These are phyloP conservation scores for Eucalyptus sp. DNA, from an alignment of 345 rosid genomes.

Conservation along the genomic window DNA sequence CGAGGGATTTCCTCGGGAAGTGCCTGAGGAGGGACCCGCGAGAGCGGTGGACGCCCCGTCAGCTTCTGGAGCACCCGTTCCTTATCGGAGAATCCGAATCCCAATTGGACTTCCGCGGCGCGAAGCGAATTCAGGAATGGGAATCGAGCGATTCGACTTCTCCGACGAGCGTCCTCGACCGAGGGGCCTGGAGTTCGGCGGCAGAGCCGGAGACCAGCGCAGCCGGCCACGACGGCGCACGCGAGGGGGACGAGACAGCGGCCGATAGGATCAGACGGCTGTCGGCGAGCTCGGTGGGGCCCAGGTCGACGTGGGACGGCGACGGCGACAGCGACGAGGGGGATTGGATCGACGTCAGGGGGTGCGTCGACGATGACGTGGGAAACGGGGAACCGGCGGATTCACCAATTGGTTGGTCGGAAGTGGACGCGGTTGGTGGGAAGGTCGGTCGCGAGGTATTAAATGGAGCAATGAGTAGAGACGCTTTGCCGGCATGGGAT, in stretches of 20 bases:
- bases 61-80: constrained; percentile 40
- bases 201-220: constrained; percentile 21
- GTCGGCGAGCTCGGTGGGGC: constrained; percentile 6
- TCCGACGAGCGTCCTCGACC: constrained; percentile 73
- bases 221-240: constrained; percentile 1
- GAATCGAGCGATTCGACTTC: constrained; percentile 12
- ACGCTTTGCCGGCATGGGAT: not conserved
- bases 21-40: constrained; percentile 37
- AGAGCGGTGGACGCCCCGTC: constrained; percentile 43
- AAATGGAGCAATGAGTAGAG: not conserved
- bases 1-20: constrained; percentile 47
- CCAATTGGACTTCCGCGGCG: not conserved
- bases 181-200: constrained; percentile 35
- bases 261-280: constrained; percentile 40
- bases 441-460: not conserved
- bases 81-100: not conserved
- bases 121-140: constrained; percentile 20
- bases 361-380: not conserved
- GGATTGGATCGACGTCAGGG: constrained; percentile 47
- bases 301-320: constrained; percentile 25
- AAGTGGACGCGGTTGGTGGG: not conserved
- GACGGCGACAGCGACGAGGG: not conserved
- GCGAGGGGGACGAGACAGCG: not conserved
- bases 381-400: not conserved
- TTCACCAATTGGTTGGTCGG: not conserved